These are phyloP conservation scores for Leersia perrieri DNA, from an alignment of 176 grass and related monocot genomes.

Conservation along the genomic window DNA sequence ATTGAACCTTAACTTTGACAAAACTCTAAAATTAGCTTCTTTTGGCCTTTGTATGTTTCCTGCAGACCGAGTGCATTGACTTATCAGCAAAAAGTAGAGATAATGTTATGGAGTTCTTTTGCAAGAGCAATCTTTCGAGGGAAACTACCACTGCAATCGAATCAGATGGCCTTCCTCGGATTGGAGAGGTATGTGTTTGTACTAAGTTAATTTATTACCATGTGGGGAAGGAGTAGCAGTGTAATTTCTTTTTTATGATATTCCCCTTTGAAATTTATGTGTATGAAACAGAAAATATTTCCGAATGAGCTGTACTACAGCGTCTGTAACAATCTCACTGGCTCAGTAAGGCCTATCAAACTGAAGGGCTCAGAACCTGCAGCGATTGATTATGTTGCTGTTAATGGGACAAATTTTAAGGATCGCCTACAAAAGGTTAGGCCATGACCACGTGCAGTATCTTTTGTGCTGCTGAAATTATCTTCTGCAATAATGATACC, in stretches of 20 bases:
- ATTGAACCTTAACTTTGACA: conserved; percentile 2
- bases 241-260: conserved; percentile 5
- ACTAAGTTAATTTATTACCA: conserved; percentile 1
- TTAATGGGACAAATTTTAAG: conserved; percentile 76
- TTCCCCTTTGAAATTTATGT: conserved; percentile 19
- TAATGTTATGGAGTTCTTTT: conserved; percentile 66
- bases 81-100: conserved; percentile 57
- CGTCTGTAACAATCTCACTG: conserved; percentile 70
- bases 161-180: conserved; percentile 89
- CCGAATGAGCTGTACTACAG: conserved; percentile 76
- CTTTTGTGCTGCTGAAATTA: conserved; percentile 19
- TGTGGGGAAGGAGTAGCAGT: conserved; percentile 2
- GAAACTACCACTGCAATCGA: conserved; percentile 47
- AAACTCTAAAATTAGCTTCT: background rate
- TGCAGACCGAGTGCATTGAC: conserved; percentile 89
- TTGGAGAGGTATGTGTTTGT: conserved; percentile 64
- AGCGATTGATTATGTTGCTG: conserved; percentile 74
- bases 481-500: background rate
- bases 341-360: conserved; percentile 44
- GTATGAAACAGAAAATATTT: conserved; percentile 63
- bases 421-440: conserved; percentile 68
- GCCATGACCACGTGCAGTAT: background rate
- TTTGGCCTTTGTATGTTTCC: conserved; percentile 11
- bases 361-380: conserved; percentile 83
- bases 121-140: conserved; percentile 57